Evolutionary conservation across 1,284 basidiomycete species (phyloP).

Genomic region (Trametes sp.): DNA sequence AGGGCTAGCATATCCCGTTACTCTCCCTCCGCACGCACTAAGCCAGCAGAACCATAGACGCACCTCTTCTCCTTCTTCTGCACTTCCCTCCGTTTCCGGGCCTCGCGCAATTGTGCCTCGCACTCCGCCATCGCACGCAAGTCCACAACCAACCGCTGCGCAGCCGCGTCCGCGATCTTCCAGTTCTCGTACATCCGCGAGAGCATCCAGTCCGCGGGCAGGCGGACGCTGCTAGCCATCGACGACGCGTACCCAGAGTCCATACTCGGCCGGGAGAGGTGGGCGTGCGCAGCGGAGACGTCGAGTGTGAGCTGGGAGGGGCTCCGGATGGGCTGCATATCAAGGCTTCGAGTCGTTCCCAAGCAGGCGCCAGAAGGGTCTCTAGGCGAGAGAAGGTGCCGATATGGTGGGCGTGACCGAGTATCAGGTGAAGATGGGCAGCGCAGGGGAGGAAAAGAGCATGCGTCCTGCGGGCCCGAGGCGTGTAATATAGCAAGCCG

Average conservation of each 20-base stretch:
- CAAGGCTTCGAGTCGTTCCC: not conserved
- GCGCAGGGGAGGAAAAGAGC: not conserved
- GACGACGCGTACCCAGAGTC: conserved; percentile 31
- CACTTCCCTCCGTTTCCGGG: conserved; percentile 19
- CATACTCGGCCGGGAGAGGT: conserved; percentile 13
- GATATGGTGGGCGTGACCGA: not conserved
- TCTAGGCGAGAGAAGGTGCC: conserved; percentile 3
- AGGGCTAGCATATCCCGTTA: conserved; percentile 5
- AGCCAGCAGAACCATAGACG: not conserved
- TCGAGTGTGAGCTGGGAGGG: conserved; percentile 14
- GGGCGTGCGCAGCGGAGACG: conserved; percentile 1
- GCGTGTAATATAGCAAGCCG: not conserved
- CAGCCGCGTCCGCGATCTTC: conserved; percentile 36
- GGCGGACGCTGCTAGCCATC: conserved; percentile 12
- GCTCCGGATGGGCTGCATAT: conserved; percentile 12
- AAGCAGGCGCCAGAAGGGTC: conserved; percentile 8
- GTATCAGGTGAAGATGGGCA: not conserved
- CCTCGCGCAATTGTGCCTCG: conserved; percentile 27
- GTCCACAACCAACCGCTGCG: conserved; percentile 28
- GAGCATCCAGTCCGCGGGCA: conserved; percentile 28
- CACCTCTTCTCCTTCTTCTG: conserved; percentile 25
- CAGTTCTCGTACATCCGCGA: conserved; percentile 33
- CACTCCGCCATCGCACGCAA: conserved; percentile 23
- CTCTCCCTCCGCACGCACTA: not conserved
- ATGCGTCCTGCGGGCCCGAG: not conserved